Conservation (phyloP, 495 filamentous ascomycete species). For the Ramalina peruviana region DNA sequence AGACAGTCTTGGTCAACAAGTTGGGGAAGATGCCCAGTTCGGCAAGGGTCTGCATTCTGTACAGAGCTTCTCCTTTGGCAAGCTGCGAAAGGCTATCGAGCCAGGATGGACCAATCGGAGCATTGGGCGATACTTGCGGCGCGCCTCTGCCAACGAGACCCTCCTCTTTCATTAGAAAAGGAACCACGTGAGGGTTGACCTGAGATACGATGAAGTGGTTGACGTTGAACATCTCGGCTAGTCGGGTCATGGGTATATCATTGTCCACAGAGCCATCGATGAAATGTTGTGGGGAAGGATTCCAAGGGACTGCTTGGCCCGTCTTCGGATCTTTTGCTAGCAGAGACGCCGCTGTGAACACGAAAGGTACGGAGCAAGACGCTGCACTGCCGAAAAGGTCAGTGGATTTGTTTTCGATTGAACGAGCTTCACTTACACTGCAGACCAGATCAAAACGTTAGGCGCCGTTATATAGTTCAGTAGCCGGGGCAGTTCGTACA, state of each 20-base stretch:
- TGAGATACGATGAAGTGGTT: conserved; percentile 97
- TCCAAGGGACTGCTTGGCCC: conserved; percentile 67
- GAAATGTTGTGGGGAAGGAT: conserved; percentile 65
- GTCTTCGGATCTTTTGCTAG: conserved; percentile 78
- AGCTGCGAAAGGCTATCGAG: conserved; percentile 54
- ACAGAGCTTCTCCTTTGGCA: conserved; percentile 66
- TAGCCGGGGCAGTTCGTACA: conserved; percentile 74
- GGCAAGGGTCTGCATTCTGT: conserved; percentile 66
- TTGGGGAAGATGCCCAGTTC: conserved; percentile 79
- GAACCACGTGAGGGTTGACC: conserved; percentile 86
- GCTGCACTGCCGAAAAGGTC: conserved; percentile 40
- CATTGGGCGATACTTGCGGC: conserved; percentile 24
- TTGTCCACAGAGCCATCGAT: conserved; percentile 93
- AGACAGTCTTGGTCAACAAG: conserved; percentile 60
- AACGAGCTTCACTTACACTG: conserved; percentile 45
- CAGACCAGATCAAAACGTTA: conserved; percentile 92
- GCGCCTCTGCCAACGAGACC: conserved; percentile 29
- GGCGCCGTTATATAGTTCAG: conserved; percentile 89
- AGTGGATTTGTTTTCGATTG: conserved; percentile 13
- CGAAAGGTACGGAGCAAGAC: conserved; percentile 83
- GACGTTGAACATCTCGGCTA: conserved; percentile 95
- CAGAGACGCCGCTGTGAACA: conserved; percentile 63
- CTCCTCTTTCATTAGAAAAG: conserved; percentile 67
- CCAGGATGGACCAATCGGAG: conserved; percentile 36
- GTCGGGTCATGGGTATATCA: conserved; percentile 79